These are phyloP conservation scores for Thelephora terrestris DNA, from an alignment of 1,284 basidiomycete genomes.

Conservation along the genomic window DNA sequence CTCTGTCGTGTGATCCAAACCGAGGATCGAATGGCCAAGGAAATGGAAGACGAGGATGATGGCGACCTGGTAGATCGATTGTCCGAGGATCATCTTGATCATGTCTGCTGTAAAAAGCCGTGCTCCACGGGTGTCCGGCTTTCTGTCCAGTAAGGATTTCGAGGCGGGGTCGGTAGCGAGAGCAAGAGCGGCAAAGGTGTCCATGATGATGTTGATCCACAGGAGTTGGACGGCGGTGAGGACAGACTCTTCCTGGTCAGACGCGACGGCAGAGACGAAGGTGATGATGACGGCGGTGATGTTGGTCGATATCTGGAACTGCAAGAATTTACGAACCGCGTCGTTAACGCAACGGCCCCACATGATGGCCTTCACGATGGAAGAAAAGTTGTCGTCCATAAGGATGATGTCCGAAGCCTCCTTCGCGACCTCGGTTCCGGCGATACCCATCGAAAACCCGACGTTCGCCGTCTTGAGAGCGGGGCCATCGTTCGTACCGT, in stretches of 20 bases:
- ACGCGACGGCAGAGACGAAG: slow-evolving; percentile 84
- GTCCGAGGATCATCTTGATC: slow-evolving; percentile 83
- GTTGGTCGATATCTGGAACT: slow-evolving; percentile 97
- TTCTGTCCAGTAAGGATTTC: too few species aligned
- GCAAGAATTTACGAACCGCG: slow-evolving; percentile 93
- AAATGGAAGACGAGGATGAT: slow-evolving; percentile 90
- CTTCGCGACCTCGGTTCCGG: too few species aligned
- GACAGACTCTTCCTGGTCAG: slow-evolving; percentile 60
- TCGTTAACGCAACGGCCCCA: too few species aligned
- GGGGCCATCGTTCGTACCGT: too few species aligned
- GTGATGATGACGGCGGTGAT: slow-evolving; percentile 94
- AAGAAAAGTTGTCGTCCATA: too few species aligned
- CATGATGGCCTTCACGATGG: too few species aligned
- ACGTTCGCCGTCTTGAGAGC: too few species aligned
- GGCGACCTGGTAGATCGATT: slow-evolving; percentile 82
- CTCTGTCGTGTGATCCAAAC: slow-evolving; percentile 33
- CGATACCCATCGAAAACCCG: too few species aligned
- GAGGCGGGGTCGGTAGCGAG: slow-evolving; percentile 94
- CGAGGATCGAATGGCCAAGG: slow-evolving; percentile 64
- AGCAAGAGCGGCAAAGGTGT: slow-evolving; percentile 98
- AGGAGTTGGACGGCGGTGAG: slow-evolving; percentile 92
- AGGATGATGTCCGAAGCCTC: too few species aligned
- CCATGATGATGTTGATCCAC: slow-evolving; percentile 98
- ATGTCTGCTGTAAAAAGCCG: too few species aligned
- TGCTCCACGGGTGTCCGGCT: too few species aligned